Evolutionary conservation across 306 rosid genomes (phyloP).

Genomic region (Bauhinia variegata): DNA sequence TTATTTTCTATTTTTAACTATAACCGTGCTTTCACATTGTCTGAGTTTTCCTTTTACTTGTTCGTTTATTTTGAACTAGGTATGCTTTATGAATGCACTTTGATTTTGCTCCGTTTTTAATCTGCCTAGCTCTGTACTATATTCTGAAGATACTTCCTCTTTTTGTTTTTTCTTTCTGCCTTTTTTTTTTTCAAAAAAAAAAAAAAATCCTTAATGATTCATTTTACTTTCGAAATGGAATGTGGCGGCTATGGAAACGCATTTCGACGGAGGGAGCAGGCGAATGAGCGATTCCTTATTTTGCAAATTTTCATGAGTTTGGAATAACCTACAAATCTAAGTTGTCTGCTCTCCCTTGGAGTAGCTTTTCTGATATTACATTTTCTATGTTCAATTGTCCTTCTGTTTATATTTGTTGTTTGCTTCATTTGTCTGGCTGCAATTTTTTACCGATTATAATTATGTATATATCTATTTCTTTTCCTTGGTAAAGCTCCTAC

Average conservation of each 20-base stretch:
- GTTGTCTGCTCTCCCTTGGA: constrained; percentile 2
- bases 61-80: too few relatives aligned
- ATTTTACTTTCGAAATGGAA: not conserved
- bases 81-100: constrained; percentile 7
- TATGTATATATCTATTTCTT: not conserved
- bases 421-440: constrained; percentile 14
- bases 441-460: constrained; percentile 11
- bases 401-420: constrained; percentile 2
- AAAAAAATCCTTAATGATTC: not conserved
- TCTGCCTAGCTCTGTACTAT: not conserved
- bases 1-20: constrained; percentile 7
- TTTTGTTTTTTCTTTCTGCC: not conserved
- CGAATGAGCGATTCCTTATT: too few relatives aligned
- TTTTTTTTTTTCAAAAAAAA: too few relatives aligned
- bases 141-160: not conserved
- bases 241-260: not conserved
- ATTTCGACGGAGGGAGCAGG: not conserved
- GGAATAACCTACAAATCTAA: not conserved
- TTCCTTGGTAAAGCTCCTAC: not conserved
- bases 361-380: not conserved
- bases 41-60: not conserved
- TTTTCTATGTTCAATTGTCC: constrained; percentile 5
- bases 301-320: too few relatives aligned
- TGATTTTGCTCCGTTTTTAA: not conserved
- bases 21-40: not conserved